Percentiles rank a stretch among this genome's conserved stretches.
Conservation (phyloP, 192 early-diverging fungal species). For the Linnemannia exigua region DNA sequence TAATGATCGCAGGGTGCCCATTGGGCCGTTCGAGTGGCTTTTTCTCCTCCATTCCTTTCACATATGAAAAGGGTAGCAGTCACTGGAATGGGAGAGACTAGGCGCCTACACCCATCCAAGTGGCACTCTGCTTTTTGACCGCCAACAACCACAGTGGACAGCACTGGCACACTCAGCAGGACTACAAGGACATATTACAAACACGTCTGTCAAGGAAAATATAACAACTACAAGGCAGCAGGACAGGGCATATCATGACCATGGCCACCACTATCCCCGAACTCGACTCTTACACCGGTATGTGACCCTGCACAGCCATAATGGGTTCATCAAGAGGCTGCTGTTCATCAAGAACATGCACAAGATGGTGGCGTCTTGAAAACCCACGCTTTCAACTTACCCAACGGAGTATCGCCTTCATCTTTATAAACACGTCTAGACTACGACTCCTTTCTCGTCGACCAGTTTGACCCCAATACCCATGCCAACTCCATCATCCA, state of each 20-base stretch:
- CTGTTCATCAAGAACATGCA: neutral
- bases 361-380: neutral
- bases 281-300: constrained; percentile 50
- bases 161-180: too few relatives aligned
- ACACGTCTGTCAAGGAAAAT: neutral
- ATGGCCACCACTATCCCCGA: constrained; percentile 35
- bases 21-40: neutral
- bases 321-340: too few relatives aligned
- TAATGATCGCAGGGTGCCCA: neutral
- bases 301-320: too few relatives aligned
- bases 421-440: constrained; percentile 55
- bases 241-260: neutral
- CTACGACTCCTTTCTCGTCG: constrained; percentile 73
- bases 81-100: neutral
- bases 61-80: neutral
- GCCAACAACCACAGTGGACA: too few relatives aligned
- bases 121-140: too few relatives aligned
- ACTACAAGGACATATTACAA: neutral
- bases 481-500: constrained; percentile 80
- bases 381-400: neutral
- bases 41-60: neutral
- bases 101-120: too few relatives aligned
- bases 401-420: neutral
- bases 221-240: neutral
- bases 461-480: constrained; percentile 75